phyloP scores from a whole-genome alignment of 768 basidiomycete species.

The Boletellus ananiceps region DNA sequence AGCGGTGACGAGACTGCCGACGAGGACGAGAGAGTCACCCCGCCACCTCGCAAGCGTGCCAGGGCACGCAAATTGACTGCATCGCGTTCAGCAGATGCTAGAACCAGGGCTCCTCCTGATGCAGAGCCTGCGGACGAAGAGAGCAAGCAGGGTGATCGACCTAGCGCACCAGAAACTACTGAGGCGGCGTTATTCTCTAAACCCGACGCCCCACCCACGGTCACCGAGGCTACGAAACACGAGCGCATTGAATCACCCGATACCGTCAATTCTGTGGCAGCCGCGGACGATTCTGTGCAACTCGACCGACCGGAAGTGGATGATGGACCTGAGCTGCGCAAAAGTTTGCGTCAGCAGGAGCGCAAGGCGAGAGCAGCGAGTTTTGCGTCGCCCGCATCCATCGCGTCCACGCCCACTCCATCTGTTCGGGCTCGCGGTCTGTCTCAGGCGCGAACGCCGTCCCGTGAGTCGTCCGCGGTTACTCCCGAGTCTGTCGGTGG shows the following conservation, averaged over 20 bases:
- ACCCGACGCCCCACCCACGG: conserved; percentile 7
- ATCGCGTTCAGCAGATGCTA: conserved; percentile 5
- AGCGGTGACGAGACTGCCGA: conserved; percentile 32
- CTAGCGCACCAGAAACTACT: background rate
- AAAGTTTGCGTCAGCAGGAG: conserved; percentile 29
- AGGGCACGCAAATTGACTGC: conserved; percentile 23
- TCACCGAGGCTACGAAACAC: conserved; percentile 18
- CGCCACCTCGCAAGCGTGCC: conserved; percentile 30
- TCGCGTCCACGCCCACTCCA: conserved; percentile 29
- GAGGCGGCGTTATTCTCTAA: conserved; percentile 15
- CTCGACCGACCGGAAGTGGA: conserved; percentile 16
- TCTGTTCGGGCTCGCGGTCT: conserved; percentile 18
- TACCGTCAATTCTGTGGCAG: conserved; percentile 1
- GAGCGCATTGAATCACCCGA: conserved; percentile 21
- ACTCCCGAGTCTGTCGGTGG: conserved; percentile 26
- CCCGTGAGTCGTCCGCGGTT: conserved; percentile 21
- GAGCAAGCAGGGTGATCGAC: conserved; percentile 1
- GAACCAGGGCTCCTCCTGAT: conserved; percentile 2
- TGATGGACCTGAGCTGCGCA: conserved; percentile 23
- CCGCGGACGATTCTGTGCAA: conserved; percentile 8
- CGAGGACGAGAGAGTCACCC: conserved; percentile 26
- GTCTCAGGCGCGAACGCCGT: conserved; percentile 20
- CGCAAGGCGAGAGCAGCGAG: conserved; percentile 20
- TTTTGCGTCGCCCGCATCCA: conserved; percentile 24
- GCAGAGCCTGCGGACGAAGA: conserved; percentile 7